Evolutionary conservation across 805 yeast species (phyloP).

Genomic region (Debaryomyces maramus): DNA sequence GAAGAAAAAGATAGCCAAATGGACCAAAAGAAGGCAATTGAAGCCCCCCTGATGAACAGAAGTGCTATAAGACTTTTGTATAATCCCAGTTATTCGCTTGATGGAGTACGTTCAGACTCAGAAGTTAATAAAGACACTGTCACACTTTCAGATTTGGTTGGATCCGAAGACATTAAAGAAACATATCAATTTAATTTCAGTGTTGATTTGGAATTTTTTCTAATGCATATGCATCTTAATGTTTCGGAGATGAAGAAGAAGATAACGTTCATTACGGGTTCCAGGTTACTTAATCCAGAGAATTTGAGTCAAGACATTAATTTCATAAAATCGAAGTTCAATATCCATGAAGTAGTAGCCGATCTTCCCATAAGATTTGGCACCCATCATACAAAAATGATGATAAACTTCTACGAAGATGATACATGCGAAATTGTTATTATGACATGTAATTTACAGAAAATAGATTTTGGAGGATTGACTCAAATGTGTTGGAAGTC

Average conservation of each 20-base stretch:
- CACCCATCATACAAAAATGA: constrained; percentile 69
- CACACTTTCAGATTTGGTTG: constrained; percentile 26
- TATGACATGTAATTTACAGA: constrained; percentile 60
- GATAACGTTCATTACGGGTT: constrained; percentile 34
- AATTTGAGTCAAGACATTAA: constrained; percentile 11
- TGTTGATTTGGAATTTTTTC: constrained; percentile 41
- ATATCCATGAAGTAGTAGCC: constrained; percentile 33
- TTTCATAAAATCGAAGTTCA: constrained; percentile 17
- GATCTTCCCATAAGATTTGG: constrained; percentile 33
- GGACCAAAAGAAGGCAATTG: not conserved
- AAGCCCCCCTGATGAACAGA: not conserved
- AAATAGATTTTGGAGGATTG: constrained; percentile 52
- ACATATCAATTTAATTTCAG: constrained; percentile 52
- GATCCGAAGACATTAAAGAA: constrained; percentile 30
- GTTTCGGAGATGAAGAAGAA: constrained; percentile 16
- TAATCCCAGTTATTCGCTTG: constrained; percentile 23
- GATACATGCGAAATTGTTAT: constrained; percentile 50
- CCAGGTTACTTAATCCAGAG: constrained; percentile 12
- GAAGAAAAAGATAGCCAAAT: not conserved
- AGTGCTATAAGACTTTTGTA: constrained; percentile 27
- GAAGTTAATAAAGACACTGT: constrained; percentile 28
- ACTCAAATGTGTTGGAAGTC: constrained; percentile 71
- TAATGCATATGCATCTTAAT: constrained; percentile 30
- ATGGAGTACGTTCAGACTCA: constrained; percentile 7
- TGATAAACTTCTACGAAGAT: constrained; percentile 55